Conservation (phyloP, 768 basidiomycete genomes). For the Leccinum ochraceum region DNA sequence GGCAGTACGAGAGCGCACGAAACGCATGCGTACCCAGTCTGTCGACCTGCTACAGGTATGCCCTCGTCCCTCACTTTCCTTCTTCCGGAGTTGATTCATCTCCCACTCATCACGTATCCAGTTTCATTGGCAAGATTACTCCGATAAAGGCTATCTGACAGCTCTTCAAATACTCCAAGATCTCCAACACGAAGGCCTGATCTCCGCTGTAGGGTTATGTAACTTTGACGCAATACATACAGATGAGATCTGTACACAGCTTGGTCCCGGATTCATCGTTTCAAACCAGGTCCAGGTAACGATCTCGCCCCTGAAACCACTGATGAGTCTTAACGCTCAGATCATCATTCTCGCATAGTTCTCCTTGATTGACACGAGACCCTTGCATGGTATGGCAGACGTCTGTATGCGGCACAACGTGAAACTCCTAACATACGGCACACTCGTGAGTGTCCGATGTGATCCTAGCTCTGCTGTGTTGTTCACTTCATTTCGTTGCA, state of each 20-base stretch:
- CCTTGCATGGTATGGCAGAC: conserved; percentile 73
- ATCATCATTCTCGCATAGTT: conserved; percentile 48
- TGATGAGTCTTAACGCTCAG: conserved; percentile 13
- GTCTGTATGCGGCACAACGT: conserved; percentile 72
- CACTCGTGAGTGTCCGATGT: conserved; percentile 52
- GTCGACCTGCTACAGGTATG: conserved; percentile 76
- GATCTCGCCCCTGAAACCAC: neutral
- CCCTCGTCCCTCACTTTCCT: neutral
- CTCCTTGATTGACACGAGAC: conserved; percentile 78
- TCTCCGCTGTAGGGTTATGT: conserved; percentile 70
- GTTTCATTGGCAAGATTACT: conserved; percentile 83
- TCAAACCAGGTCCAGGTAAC: conserved; percentile 83
- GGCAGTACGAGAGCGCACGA: conserved; percentile 68
- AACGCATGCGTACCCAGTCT: conserved; percentile 57
- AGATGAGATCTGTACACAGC: conserved; percentile 76
- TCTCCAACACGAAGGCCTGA: conserved; percentile 58
- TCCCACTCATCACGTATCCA: conserved; percentile 26
- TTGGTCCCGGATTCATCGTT: conserved; percentile 70
- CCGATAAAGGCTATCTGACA: conserved; percentile 47
- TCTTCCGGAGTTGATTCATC: neutral
- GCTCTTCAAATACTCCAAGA: conserved; percentile 55
- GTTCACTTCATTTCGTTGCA: conserved; percentile 31
- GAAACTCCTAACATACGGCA: conserved; percentile 81
- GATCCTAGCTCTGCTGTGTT: neutral
- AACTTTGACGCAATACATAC: conserved; percentile 78